Evolutionary conservation across 2,329 filamentous ascomycete species (phyloP), one percentile per base, ranked within the genome.

Genomic region (Sporothrix curviconia): DNA sequence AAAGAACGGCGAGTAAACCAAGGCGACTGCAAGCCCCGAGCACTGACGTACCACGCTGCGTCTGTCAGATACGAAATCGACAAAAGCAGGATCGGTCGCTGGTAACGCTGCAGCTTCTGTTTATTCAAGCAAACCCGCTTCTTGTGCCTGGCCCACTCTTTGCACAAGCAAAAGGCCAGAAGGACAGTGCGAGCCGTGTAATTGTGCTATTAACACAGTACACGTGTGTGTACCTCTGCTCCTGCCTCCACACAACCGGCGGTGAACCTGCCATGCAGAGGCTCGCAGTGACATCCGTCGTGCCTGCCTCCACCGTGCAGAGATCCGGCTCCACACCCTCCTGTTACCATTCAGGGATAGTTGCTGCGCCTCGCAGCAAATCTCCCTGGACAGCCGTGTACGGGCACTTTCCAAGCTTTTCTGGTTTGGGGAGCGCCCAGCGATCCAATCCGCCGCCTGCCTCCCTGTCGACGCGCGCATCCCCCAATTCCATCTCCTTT

Each of bases 361-460:
- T n/a, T 53, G 58, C 61, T 62, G 61, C 61, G 61, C 61, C 61
- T 61, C 61, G 60, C 56, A 57, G 60, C 61, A 58, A 63, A 61
- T 61, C 61, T 61, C 60, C 53, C 56, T 60, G 49, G 52, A 47
- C 52, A 54, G 36, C 50, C 25, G 32, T 19, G n/a, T n/a, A n/a
- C n/a, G n/a, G n/a, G n/a, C n/a, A 34, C 36, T 47, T 54, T 37
- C 53, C 51, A 40, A 55, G 53, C 56, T 53, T 50, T 46, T 24
- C 46, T 51, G 14, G 53, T 51, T 54, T 59, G 39, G 56, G 11
- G 53, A 50, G 39, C 44, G 14, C 14, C 32, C 36, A 28, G 46
- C 43, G 51, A 55, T 59, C 51, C 50, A 46, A 32, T 39, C 40
- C 34, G 25, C 37, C 22, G 14, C n/a, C 19, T 17, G 5, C 36